A percentile compares a stretch with the other conserved stretches of the same genome.
These are phyloP conservation scores for Lactarius sanguifluus DNA, from an alignment of 768 basidiomycete genomes.

Conservation along the genomic window DNA sequence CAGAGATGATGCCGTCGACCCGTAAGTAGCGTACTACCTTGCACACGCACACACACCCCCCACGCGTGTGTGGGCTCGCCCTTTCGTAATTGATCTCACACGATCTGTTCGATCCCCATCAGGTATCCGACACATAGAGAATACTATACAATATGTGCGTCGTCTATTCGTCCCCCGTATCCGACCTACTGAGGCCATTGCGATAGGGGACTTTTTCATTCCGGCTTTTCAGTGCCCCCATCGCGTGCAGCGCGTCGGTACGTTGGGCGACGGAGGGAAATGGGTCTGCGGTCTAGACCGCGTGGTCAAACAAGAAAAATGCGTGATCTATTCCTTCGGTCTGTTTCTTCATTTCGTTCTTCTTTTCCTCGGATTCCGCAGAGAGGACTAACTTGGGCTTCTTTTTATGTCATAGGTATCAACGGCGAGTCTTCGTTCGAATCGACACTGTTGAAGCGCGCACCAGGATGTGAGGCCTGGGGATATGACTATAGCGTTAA, in stretches of 20 bases:
- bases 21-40: not conserved
- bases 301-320: conserved; percentile 44
- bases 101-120: not conserved
- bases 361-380: not conserved
- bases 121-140: conserved; percentile 11
- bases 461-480: conserved; percentile 38
- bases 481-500: conserved; percentile 46
- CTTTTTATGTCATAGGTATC: too few species aligned
- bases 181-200: not conserved
- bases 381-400: conserved; percentile 15
- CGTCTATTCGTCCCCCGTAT: too few species aligned
- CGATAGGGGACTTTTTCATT: conserved; percentile 52
- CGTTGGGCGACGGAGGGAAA: too few species aligned
- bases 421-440: conserved; percentile 37
- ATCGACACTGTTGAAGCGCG: conserved; percentile 45
- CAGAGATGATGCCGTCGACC: not conserved
- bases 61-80: too few species aligned
- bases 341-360: too few species aligned
- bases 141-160: not conserved
- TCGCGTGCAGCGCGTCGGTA: conserved; percentile 42
- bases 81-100: not conserved
- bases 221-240: conserved; percentile 52
- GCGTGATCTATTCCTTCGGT: conserved; percentile 42
- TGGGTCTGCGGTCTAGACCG: conserved; percentile 40
- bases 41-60: too few species aligned